Base-by-base conservation (phyloP, 495 filamentous ascomycete species). In the Peziza echinospora region DNA sequence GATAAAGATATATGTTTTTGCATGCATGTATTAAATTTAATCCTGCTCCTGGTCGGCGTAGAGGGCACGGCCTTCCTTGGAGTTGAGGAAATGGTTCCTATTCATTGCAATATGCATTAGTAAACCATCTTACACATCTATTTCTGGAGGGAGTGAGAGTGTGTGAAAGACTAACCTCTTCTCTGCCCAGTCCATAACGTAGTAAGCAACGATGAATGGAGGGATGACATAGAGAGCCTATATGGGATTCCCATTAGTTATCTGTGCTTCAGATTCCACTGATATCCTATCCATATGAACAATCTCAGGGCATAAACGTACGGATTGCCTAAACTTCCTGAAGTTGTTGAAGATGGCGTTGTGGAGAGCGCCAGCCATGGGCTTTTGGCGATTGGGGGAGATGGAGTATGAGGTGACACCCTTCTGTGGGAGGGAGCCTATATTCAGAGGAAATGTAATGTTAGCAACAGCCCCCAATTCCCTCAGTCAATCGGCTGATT, bases 81-180 rank as follows among this genome's bases (percentile, higher is more conserved):
- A 89, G 72, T 91, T 89, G 54, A 89, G 70, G 67, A 78, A 89
- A 58, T 91, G 72, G 68, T 93, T 93, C 63, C 85, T 92, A 8
- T 37, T 37, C n/a, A n/a, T n/a, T 37, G 30, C 30, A 4, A 37
- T 37, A 13, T 13, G 34, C 40, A 41, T 19, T 41, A 30, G 34
- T 7, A 11, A 28, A 47, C 17, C 41, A 10, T 17, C 45, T 42
- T 45, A 39, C 17, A 5, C 26, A n/a, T 17, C 21, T n/a, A 26
- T 19, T 2, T 5, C 24, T 2, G 16, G 0, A 51, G 16, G 8
- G 0, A 41, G 26, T 46, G 23, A 13, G 46, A 47, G 57, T 63
- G 73, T 2, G 1, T 3, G 30, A 7, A 7, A 2, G 19, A 37
- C 44, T 75, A n/a, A 91, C 85, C 75, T 70, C 60, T 84, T 75